A percentile compares a stretch with the other conserved stretches of the same genome.
Evolutionary conservation across 139 green algal species (phyloP).

Genomic region (Micractinium conductrix): DNA sequence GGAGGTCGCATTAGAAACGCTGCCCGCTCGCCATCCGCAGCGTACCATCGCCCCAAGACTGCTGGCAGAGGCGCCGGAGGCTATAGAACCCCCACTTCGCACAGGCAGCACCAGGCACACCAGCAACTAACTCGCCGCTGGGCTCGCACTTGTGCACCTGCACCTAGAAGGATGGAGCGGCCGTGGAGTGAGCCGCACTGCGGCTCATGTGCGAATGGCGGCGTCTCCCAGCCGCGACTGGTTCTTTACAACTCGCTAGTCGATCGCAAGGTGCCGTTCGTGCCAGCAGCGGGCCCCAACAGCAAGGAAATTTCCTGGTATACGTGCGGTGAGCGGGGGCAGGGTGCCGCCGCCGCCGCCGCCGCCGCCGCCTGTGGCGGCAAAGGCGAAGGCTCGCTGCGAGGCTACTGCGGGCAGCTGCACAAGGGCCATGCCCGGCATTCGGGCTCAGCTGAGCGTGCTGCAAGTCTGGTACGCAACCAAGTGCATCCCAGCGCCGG

Average conservation of each 20-base stretch:
- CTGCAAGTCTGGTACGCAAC: no score
- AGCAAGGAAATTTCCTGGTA: slow-evolving; percentile 91
- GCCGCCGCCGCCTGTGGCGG: background rate
- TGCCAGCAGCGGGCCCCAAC: slow-evolving; percentile 66
- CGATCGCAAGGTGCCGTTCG: slow-evolving; percentile 88
- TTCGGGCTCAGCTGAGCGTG: no score
- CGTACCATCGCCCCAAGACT: no score
- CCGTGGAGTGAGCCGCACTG: slow-evolving; percentile 25
- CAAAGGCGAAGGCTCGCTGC: no score
- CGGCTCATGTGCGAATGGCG: background rate
- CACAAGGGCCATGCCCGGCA: no score
- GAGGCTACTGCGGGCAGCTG: no score
- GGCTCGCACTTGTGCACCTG: no score
- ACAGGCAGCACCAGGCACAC: background rate
- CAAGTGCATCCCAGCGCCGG: no score
- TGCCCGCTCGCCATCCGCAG: background rate
- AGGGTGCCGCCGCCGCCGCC: background rate
- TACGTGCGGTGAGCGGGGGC: slow-evolving; percentile 77
- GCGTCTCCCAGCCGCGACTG: slow-evolving; percentile 35
- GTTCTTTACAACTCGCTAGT: slow-evolving; percentile 87
- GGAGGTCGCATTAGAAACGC: background rate
- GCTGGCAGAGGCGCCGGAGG: no score
- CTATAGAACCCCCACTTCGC: no score
- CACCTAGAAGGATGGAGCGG: no score
- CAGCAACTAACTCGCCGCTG: background rate